Base-by-base conservation (phyloP, 352 stramenopile genomes). In the Saprolegnia diclina region DNA sequence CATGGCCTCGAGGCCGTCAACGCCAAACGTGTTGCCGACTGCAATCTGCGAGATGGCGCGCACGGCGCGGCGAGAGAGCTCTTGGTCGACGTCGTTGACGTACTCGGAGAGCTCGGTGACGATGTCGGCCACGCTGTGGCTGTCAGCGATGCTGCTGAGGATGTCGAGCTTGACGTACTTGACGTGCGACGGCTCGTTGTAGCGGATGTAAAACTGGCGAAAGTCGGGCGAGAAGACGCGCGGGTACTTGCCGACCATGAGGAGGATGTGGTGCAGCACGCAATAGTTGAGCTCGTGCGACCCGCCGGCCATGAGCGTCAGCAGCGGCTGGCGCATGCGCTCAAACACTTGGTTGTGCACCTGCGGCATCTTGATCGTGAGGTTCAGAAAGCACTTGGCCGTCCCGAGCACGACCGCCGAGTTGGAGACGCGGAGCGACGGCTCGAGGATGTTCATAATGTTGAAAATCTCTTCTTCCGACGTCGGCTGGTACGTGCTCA, bases 81-180 rank as follows among this genome's bases (percentile, higher is more conserved):
- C 89, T 64, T 90, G 80, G 80, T 99, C 94, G 26, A 96, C 85
- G 74, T 98, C 95, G 48, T 87, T 91, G 7, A 98, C 96, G 76
- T 98, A 98, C 78, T 99, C 97, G 54, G 82, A 95, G 19, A 99
- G 79, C 81, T 99, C 97, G 21, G 83, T 89, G 18, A 99, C 86
- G 79, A 99, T 98, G 56, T 99, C 95, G 10, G 87, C 88, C 6
- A 97, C 94, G 67, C 96, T 99, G 21, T 92, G 79, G 1, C 83
- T 83, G 76, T 98, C 97, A 3, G 96, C 95, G 24, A 99, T 83
- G 38, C 92, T 82, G n/a, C 96, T 88, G 24, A 99, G 76, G 52
- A 99, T 90, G 63, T 96, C 79, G 48, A 99, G 90, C 82, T 99
- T 99, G 56, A 98, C 84, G 75, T 98, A 97, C 77, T 99, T 98